Percentiles rank a stretch among this genome's conserved stretches.
Evolutionary conservation across 495 filamentous ascomycete species (phyloP).

Genomic region (Penicillium malachiteum): DNA sequence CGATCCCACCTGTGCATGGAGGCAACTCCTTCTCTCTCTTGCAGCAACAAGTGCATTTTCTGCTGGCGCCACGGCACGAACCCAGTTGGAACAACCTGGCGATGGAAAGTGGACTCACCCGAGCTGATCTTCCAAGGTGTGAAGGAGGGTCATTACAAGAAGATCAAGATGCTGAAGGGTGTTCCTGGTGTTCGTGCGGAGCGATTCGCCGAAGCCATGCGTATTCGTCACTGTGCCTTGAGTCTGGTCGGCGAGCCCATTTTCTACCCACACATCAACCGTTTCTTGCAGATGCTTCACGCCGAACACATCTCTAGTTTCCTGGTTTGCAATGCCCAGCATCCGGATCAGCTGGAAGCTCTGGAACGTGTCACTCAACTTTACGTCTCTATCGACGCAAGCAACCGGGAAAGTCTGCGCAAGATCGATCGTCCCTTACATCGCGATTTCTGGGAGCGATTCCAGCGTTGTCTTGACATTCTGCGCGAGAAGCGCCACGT

Average conservation of each 20-base stretch:
- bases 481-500: slow-evolving; percentile 73
- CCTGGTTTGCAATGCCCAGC: slow-evolving; percentile 97
- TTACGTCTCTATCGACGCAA: slow-evolving; percentile 93
- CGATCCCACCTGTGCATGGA: slow-evolving; percentile 97
- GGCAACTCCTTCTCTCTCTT: slow-evolving; percentile 89
- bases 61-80: slow-evolving; percentile 99
- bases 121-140: slow-evolving; percentile 85
- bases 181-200: slow-evolving; percentile 91
- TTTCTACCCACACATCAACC: slow-evolving; percentile 97
- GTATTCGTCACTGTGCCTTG: slow-evolving; percentile 87
- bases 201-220: slow-evolving; percentile 88
- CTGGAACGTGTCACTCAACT: slow-evolving; percentile 85
- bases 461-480: slow-evolving; percentile 86
- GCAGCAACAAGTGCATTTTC: slow-evolving; percentile 97
- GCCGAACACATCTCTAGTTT: slow-evolving; percentile 85
- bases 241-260: slow-evolving; percentile 93
- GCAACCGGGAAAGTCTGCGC: slow-evolving; percentile 81
- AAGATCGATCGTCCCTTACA: slow-evolving; percentile 90
- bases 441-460: slow-evolving; percentile 96
- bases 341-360: slow-evolving; percentile 83
- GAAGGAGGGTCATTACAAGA: slow-evolving; percentile 89
- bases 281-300: slow-evolving; percentile 79
- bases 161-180: slow-evolving; percentile 95
- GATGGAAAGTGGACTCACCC: slow-evolving; percentile 90
- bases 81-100: slow-evolving; percentile 93